Conservation (phyloP, 768 basidiomycete genomes). For the Myochromella boudieri region DNA sequence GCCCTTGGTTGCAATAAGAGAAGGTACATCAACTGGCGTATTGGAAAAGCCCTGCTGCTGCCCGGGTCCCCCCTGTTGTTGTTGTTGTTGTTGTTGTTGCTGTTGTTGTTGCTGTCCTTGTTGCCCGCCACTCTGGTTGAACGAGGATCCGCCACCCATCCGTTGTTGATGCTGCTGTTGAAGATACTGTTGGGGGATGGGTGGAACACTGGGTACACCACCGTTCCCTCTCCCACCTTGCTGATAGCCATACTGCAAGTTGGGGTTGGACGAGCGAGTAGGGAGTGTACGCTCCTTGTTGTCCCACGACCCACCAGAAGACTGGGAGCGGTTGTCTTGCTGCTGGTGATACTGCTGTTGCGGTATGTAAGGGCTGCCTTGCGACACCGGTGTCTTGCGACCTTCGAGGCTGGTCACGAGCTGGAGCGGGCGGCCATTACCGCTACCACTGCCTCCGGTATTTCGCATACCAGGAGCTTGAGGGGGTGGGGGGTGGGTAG, state of each 20-base stretch:
- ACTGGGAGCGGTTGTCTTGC: slow-evolving; percentile 30
- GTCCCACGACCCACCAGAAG: slow-evolving; percentile 54
- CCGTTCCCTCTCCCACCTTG: slow-evolving; percentile 38
- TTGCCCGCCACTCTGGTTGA: slow-evolving; percentile 28
- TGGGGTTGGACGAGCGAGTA: slow-evolving; percentile 66
- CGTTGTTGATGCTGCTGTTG: slow-evolving; percentile 52
- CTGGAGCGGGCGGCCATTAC: slow-evolving; percentile 46
- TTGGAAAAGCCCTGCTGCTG: slow-evolving; percentile 51
- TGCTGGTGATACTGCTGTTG: slow-evolving; percentile 37
- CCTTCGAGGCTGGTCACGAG: slow-evolving; percentile 66
- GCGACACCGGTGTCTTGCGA: slow-evolving; percentile 57
- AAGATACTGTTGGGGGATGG: slow-evolving; percentile 73
- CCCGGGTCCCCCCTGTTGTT: slow-evolving; percentile 20
- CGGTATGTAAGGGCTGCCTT: slow-evolving; percentile 26
- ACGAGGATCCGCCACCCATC: slow-evolving; percentile 36
- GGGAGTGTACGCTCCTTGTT: slow-evolving; percentile 60
- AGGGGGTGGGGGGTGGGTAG: slow-evolving; percentile 44
- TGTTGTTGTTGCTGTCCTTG: too few species aligned
- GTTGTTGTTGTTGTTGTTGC: slow-evolving; percentile 16
- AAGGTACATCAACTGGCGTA: slow-evolving; percentile 81
- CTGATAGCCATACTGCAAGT: slow-evolving; percentile 63
- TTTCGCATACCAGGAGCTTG: slow-evolving; percentile 37
- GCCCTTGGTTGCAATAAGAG: slow-evolving; percentile 83
- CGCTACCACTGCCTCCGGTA: slow-evolving; percentile 37
- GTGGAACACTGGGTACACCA: slow-evolving; percentile 63